These are phyloP conservation scores for Solanum appendiculatum DNA, from an alignment of 257 asterid species.

Conservation along the genomic window DNA sequence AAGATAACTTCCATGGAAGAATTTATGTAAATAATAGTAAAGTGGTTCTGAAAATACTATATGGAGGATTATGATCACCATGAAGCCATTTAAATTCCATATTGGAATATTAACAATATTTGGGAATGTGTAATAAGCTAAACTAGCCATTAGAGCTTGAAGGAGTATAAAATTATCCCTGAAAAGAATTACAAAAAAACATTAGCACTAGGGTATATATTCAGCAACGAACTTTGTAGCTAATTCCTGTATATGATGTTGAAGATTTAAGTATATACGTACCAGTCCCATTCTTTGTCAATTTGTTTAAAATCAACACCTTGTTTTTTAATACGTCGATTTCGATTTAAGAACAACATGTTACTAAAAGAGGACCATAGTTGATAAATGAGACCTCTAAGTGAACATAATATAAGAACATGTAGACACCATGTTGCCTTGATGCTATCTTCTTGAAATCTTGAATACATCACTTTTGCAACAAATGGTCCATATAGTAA, in stretches of 20 bases:
- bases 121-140: conserved; percentile 33
- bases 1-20: conserved; percentile 50
- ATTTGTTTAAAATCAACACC: conserved; percentile 79
- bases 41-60: conserved; percentile 65
- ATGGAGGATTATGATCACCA: conserved; percentile 40
- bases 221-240: not conserved
- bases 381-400: conserved; percentile 39
- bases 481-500: conserved; percentile 49
- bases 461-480: conserved; percentile 43
- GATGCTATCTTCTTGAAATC: conserved; percentile 24
- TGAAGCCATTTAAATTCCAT: conserved; percentile 52
- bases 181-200: not conserved
- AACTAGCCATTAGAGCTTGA: conserved; percentile 50
- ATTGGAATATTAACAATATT: conserved; percentile 20
- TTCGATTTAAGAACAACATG: conserved; percentile 65
- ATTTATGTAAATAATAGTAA: conserved; percentile 56
- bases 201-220: not conserved
- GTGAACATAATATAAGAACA: conserved; percentile 38
- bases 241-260: too few relatives aligned
- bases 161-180: conserved; percentile 85
- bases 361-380: conserved; percentile 54
- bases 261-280: not conserved
- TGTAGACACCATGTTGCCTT: conserved; percentile 46
- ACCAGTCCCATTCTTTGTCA: conserved; percentile 87
- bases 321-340: conserved; percentile 48